Evolutionary conservation across 805 yeast species (phyloP).

Genomic region (Blastobotrys peoriensis): DNA sequence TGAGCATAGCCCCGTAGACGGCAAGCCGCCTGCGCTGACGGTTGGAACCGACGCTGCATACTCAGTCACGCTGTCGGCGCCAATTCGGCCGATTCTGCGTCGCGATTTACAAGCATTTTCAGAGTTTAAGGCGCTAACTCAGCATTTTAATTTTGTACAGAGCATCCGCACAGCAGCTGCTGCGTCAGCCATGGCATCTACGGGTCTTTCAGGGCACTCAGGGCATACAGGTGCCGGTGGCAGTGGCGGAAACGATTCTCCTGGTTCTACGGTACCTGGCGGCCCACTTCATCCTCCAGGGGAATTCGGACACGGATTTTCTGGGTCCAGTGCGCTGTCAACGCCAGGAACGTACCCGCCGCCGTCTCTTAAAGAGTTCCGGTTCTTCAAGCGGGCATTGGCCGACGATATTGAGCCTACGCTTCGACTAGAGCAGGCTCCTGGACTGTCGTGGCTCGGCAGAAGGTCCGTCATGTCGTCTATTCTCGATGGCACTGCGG

Average conservation of each 20-base stretch:
- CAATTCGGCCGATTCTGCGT: conserved; percentile 10
- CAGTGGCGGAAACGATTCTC: background rate
- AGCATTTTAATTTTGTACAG: conserved; percentile 2
- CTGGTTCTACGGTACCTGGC: background rate
- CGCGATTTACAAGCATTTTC: conserved; percentile 5
- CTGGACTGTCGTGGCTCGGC: conserved; percentile 57
- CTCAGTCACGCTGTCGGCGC: conserved; percentile 3
- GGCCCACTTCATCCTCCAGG: background rate
- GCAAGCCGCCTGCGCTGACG: background rate
- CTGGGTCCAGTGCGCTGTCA: background rate
- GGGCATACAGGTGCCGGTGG: too few species aligned
- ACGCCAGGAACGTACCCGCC: conserved; percentile 1
- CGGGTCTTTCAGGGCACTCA: too few species aligned
- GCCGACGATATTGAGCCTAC: conserved; percentile 77
- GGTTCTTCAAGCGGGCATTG: conserved; percentile 59
- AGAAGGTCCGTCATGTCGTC: conserved; percentile 57
- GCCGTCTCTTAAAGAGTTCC: conserved; percentile 40
- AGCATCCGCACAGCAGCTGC: background rate
- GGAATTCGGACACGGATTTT: background rate
- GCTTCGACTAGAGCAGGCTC: conserved; percentile 55
- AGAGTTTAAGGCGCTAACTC: conserved; percentile 5
- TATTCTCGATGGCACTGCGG: conserved; percentile 72
- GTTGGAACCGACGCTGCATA: background rate
- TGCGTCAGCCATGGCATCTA: background rate
- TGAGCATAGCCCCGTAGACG: background rate